Conservation (phyloP, 345 rosid species). For the Capsella bursapastoris region DNA sequence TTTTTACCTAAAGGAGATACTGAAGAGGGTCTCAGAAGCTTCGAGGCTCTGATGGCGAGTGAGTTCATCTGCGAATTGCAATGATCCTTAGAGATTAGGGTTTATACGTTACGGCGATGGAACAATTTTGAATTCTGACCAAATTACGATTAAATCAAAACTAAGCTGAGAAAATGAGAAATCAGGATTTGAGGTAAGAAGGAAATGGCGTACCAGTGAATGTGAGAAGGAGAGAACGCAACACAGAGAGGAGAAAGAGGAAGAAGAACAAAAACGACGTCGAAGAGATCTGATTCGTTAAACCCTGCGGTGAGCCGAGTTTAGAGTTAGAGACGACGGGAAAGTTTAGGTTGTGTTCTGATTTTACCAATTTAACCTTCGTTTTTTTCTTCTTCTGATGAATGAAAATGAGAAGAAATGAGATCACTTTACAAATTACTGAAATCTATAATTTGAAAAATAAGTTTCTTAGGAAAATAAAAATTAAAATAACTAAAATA, state of each 20-base stretch:
- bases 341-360: too few relatives aligned
- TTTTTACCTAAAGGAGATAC: constrained; percentile 33
- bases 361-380: too few relatives aligned
- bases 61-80: constrained; percentile 26
- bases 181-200: not conserved
- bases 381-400: too few relatives aligned
- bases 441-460: too few relatives aligned
- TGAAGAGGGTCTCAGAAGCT: constrained; percentile 31
- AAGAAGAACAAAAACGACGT: not conserved
- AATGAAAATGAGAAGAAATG: too few relatives aligned
- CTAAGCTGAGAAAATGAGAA: not conserved
- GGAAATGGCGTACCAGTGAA: not conserved
- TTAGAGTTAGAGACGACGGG: too few relatives aligned
- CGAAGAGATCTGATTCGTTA: not conserved
- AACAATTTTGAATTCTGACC: not conserved
- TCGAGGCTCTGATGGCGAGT: constrained; percentile 34
- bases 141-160: not conserved
- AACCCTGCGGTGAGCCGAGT: not conserved
- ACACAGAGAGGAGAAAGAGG: constrained; percentile 2
- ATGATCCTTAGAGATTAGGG: not conserved
- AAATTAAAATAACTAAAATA: too few relatives aligned
- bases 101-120: not conserved
- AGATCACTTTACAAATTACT: too few relatives aligned
- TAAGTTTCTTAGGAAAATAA: too few relatives aligned
- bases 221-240: not conserved